Conservation (phyloP, 768 basidiomycete genomes). For the Leccinum imitatum region DNA sequence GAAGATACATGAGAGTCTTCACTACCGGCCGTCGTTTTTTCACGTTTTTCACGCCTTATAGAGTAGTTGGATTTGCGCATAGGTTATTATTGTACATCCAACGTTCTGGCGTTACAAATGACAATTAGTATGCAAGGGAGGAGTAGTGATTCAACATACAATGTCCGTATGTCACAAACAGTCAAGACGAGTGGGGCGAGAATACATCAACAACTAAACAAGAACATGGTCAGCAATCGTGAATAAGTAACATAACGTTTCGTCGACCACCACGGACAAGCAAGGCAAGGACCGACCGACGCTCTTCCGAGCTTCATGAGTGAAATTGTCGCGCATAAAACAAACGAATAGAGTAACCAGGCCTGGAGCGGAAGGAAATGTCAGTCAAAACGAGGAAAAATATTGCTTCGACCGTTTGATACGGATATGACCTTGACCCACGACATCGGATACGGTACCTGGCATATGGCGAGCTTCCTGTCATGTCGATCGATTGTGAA, state of each 20-base stretch:
- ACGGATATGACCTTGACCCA: slow-evolving; percentile 25
- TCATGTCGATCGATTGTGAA: slow-evolving; percentile 18
- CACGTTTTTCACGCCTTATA: background rate
- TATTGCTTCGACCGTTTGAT: background rate
- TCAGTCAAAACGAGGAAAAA: slow-evolving; percentile 8
- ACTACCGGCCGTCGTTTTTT: background rate
- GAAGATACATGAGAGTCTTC: no score
- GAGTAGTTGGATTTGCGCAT: background rate
- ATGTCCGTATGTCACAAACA: background rate
- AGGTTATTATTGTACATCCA: slow-evolving; percentile 5
- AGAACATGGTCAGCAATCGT: background rate
- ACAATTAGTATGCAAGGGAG: background rate
- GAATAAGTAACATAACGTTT: background rate
- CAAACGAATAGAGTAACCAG: background rate
- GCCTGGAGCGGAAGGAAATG: slow-evolving; percentile 3
- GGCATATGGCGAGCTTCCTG: slow-evolving; percentile 25
- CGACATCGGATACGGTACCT: slow-evolving; percentile 20
- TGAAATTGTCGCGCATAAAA: background rate
- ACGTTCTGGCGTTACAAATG: slow-evolving; percentile 1
- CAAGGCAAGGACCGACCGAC: no score
- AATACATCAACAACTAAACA: slow-evolving; percentile 1
- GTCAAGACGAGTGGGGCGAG: background rate
- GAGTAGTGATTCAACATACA: slow-evolving; percentile 1
- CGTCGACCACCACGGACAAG: background rate
- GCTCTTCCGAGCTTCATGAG: slow-evolving; percentile 3